Percentiles rank a stretch among this genome's conserved stretches.
These are phyloP conservation scores for Daldinia loculata DNA, from an alignment of 495 filamentous ascomycete genomes.

Conservation along the genomic window DNA sequence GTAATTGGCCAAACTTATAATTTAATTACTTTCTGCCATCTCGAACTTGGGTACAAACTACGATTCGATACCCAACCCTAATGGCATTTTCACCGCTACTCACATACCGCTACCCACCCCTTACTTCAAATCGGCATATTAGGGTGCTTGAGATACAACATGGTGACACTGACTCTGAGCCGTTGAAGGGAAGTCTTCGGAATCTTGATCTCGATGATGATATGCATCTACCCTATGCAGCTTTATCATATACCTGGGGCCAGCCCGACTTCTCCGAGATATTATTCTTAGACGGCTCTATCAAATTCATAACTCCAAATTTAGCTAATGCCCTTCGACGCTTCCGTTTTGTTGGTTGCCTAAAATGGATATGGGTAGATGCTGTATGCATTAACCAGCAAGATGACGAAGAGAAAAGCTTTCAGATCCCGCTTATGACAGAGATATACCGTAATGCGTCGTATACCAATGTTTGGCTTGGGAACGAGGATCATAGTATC, in stretches of 20 bases:
- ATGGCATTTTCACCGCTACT: too few relatives aligned
- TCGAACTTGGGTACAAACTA: too few relatives aligned
- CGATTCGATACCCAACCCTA: too few relatives aligned
- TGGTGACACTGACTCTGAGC: too few relatives aligned
- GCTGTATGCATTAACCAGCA: slow-evolving; percentile 30
- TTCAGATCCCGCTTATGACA: slow-evolving; percentile 28
- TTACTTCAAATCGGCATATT: too few relatives aligned
- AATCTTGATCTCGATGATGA: slow-evolving; percentile 4
- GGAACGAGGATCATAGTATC: background rate
- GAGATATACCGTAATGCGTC: slow-evolving; percentile 22
- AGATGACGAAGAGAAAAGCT: slow-evolving; percentile 22
- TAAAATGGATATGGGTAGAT: slow-evolving; percentile 29
- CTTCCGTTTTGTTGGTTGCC: slow-evolving; percentile 5
- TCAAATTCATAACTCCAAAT: background rate
- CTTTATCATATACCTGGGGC: slow-evolving; percentile 30
- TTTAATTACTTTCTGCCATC: too few relatives aligned
- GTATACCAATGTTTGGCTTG: slow-evolving; percentile 34
- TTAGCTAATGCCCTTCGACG: slow-evolving; percentile 5
- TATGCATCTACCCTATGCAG: background rate
- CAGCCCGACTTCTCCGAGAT: slow-evolving; percentile 2
- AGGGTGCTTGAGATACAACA: too few relatives aligned
- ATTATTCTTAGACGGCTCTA: background rate
- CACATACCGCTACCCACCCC: too few relatives aligned
- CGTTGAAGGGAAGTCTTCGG: background rate
- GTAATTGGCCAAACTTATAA: too few relatives aligned